These are phyloP conservation scores for Penicillium robsamsonii DNA, from an alignment of 495 filamentous ascomycete genomes.

Conservation along the genomic window DNA sequence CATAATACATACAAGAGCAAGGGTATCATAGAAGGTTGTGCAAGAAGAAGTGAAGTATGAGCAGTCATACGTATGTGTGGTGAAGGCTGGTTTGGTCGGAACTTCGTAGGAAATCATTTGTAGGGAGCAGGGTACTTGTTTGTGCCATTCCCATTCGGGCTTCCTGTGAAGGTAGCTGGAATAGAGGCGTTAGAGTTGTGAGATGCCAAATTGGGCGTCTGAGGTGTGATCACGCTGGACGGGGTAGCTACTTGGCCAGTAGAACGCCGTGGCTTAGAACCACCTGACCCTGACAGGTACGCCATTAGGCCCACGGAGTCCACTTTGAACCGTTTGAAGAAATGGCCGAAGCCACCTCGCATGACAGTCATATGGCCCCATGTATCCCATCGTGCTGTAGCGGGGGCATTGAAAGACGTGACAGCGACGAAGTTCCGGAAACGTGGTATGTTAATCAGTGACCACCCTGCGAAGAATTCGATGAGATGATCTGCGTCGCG, in stretches of 20 bases:
- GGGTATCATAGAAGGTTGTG: background rate
- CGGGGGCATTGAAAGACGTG: conserved; percentile 11
- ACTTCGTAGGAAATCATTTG: background rate
- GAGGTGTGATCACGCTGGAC: background rate
- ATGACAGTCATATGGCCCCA: conserved; percentile 34
- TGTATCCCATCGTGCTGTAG: conserved; percentile 23
- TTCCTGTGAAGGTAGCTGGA: background rate
- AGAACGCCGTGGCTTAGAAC: background rate
- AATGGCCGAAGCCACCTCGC: background rate
- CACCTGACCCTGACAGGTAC: background rate
- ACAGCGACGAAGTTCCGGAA: conserved; percentile 35
- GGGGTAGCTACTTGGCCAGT: background rate
- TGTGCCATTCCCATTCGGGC: background rate
- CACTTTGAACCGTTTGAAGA: conserved; percentile 6
- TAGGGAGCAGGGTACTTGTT: conserved; percentile 1
- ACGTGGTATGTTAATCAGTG: conserved; percentile 30
- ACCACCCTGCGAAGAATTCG: conserved; percentile 48
- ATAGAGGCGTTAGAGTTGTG: background rate
- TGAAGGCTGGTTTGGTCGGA: background rate
- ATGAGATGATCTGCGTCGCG: conserved; percentile 39
- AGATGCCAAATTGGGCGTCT: background rate
- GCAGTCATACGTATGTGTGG: background rate
- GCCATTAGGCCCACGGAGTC: background rate
- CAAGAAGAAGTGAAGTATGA: background rate
- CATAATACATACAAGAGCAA: background rate